Evolutionary conservation across 2,329 filamentous ascomycete species (phyloP).

Genomic region (Penicillium italicum): DNA sequence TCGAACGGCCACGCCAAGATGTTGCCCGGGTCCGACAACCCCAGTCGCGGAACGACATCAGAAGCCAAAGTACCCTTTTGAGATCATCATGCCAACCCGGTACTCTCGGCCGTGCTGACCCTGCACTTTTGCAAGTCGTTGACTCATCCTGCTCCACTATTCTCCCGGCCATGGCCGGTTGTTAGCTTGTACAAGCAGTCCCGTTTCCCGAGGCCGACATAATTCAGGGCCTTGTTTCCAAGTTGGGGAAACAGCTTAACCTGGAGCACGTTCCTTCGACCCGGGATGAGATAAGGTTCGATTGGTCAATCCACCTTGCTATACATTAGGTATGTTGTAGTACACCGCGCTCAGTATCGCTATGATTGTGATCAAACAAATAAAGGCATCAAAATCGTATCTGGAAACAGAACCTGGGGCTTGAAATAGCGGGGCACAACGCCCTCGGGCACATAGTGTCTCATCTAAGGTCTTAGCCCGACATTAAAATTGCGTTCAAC

Average conservation of each 20-base stretch:
- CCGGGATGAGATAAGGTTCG: not conserved
- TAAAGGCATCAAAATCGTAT: not conserved
- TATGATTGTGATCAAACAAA: not conserved
- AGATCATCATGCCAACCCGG: not conserved
- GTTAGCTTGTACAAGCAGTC: conserved; percentile 1
- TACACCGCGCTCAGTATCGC: not conserved
- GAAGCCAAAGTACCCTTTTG: not conserved
- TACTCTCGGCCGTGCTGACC: not conserved
- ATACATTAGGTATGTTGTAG: not conserved
- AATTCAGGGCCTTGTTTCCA: not conserved
- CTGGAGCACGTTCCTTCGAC: not conserved
- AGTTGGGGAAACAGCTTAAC: not conserved
- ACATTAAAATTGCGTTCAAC: not conserved
- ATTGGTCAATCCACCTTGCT: not conserved
- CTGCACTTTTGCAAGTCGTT: not conserved
- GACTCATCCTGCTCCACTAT: conserved; percentile 2
- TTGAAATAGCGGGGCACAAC: not conserved
- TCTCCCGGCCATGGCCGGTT: not conserved
- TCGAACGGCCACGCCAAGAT: not conserved
- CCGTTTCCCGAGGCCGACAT: not conserved
- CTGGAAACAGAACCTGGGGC: not conserved
- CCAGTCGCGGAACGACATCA: not conserved
- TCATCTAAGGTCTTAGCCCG: not conserved
- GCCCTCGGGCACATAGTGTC: not conserved
- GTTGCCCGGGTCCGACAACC: not conserved